Evolutionary conservation across 495 filamentous ascomycete species (phyloP).

Genomic region (Astrothelium subdiscretum): DNA sequence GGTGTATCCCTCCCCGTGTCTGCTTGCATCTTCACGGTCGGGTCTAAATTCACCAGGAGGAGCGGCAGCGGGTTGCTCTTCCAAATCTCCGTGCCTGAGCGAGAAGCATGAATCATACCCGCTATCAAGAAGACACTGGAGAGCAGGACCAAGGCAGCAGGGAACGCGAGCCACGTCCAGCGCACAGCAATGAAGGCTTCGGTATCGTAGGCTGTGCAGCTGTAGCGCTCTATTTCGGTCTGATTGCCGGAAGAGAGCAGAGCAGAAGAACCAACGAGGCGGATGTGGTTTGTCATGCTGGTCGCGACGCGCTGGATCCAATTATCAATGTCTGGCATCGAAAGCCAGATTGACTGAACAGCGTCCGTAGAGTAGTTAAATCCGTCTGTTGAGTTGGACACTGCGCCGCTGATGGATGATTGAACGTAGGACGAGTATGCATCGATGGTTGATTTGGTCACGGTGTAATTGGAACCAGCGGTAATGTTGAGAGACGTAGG

Average conservation of each 20-base stretch:
- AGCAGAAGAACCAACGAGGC: background rate
- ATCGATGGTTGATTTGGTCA: background rate
- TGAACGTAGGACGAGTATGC: background rate
- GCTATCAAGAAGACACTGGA: background rate
- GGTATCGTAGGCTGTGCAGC: background rate
- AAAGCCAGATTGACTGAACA: background rate
- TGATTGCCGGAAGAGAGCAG: background rate
- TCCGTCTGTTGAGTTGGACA: background rate
- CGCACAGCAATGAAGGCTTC: background rate
- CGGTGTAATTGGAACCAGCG: background rate
- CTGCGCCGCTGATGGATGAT: background rate
- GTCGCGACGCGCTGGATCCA: background rate
- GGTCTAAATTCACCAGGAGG: background rate
- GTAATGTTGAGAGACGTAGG: background rate
- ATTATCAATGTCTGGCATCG: background rate
- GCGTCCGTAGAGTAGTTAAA: background rate
- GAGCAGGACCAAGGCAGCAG: background rate
- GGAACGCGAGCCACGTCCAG: background rate
- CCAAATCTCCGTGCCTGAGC: background rate
- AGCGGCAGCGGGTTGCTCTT: background rate
- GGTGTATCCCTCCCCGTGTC: background rate
- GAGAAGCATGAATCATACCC: background rate
- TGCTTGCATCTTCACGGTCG: background rate
- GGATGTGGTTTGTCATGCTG: background rate
- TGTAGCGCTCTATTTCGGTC: background rate